Percentiles rank a stretch among this genome's conserved stretches.
Conservation (phyloP, 441 rosid species). For the Kokia cookei region DNA sequence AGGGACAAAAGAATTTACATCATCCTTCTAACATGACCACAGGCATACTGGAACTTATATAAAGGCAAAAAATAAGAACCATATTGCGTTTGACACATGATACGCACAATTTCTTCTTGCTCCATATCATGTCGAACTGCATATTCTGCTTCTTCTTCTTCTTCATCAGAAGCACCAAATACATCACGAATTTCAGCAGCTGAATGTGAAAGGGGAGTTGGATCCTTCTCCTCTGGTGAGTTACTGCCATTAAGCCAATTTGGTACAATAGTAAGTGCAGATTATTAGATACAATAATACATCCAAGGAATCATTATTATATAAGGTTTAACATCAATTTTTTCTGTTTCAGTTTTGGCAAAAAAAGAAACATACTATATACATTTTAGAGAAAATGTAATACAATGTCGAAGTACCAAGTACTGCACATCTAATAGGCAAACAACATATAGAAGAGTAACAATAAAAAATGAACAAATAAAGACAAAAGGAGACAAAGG, state of each 20-base stretch:
- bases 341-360: background rate
- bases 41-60: constrained; percentile 2
- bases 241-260: constrained; percentile 29
- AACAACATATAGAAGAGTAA: background rate
- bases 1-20: constrained; percentile 8
- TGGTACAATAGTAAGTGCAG: constrained; percentile 7
- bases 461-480: background rate
- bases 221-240: constrained; percentile 68
- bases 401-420: background rate
- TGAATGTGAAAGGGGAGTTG: constrained; percentile 46
- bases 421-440: background rate
- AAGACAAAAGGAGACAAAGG: background rate
- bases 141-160: constrained; percentile 64
- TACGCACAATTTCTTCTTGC: constrained; percentile 61
- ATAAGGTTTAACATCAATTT: background rate
- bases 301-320: background rate
- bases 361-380: background rate
- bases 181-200: constrained; percentile 93
- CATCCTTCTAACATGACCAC: constrained; percentile 1
- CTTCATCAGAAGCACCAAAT: constrained; percentile 97
- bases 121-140: constrained; percentile 59
- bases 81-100: constrained; percentile 9
- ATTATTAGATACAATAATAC: constrained; percentile 3
- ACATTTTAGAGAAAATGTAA: background rate
- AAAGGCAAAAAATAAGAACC: constrained; percentile 4